Conservation (phyloP, 2,329 filamentous ascomycete genomes). For the Cytospora chrysosperma region DNA sequence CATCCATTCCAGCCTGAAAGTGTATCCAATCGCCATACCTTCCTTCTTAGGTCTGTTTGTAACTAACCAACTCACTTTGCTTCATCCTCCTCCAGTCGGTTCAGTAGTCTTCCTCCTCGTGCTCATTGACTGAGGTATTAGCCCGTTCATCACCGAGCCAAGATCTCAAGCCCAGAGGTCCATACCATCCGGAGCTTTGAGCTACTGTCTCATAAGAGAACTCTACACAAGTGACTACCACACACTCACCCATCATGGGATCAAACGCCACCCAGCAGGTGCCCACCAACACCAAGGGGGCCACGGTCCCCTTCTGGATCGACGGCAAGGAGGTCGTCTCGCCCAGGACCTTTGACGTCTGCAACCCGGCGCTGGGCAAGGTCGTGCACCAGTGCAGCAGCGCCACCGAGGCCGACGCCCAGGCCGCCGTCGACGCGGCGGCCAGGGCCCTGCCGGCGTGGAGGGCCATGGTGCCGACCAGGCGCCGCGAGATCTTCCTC, state of each 20-base stretch:
- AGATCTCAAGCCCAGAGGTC: too few relatives aligned
- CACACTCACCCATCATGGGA: slow-evolving; percentile 1
- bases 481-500: slow-evolving; percentile 68
- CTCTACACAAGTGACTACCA: too few relatives aligned
- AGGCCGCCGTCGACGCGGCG: slow-evolving; percentile 45
- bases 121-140: too few relatives aligned
- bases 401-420: slow-evolving; percentile 31
- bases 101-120: too few relatives aligned
- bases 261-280: not conserved
- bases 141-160: too few relatives aligned
- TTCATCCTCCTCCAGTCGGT: not conserved
- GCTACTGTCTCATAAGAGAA: too few relatives aligned
- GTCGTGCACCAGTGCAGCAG: slow-evolving; percentile 31
- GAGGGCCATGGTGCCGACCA: slow-evolving; percentile 58
- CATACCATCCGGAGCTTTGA: not conserved
- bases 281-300: slow-evolving; percentile 6
- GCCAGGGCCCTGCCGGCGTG: slow-evolving; percentile 68
- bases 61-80: too few relatives aligned
- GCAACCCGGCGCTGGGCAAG: slow-evolving; percentile 33
- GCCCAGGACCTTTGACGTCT: slow-evolving; percentile 30
- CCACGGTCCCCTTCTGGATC: slow-evolving; percentile 35
- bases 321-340: slow-evolving; percentile 33
- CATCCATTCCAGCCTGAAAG: too few relatives aligned
- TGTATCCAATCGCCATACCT: too few relatives aligned
- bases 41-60: too few relatives aligned